phyloP scores from a whole-genome alignment of 148 eudicot genomes.

The Rhododendron williamsianum region DNA sequence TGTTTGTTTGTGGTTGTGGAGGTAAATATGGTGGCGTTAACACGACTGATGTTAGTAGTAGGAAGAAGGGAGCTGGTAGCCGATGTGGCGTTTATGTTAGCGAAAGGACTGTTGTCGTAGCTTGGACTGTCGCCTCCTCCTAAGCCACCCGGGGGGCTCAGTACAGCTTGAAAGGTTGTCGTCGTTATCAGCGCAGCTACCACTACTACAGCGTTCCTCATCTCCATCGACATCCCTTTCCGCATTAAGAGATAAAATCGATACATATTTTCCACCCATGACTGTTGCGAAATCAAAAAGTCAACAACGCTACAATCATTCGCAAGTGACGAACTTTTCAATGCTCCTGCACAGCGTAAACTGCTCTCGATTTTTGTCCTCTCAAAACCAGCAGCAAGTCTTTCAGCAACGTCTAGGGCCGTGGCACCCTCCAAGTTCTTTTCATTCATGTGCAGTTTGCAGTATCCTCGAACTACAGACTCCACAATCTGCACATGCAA shows the following conservation, averaged over 20 bases:
- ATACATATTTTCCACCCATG: no score
- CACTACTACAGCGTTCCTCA: not conserved
- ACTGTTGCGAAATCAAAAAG: no score
- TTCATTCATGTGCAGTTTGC: not conserved
- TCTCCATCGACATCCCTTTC: not conserved
- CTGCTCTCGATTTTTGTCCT: not conserved
- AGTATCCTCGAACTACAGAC: not conserved
- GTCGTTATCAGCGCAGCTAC: not conserved
- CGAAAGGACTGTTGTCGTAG: no score
- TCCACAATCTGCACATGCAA: not conserved
- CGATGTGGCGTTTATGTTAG: no score
- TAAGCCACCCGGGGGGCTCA: not conserved
- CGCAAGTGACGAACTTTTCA: not conserved
- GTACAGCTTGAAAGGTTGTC: not conserved
- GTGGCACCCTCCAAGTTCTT: not conserved
- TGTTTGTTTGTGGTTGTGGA: no score
- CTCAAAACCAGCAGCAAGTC: not conserved
- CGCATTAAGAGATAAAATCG: no score
- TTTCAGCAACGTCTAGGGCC: not conserved
- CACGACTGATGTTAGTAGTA: no score
- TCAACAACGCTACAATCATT: no score
- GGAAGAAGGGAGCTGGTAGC: no score
- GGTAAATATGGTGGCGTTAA: no score
- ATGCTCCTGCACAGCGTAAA: not conserved
- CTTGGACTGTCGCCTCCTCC: no score